Conservation (phyloP, 148 eudicot species). For the Camellia japonica region DNA sequence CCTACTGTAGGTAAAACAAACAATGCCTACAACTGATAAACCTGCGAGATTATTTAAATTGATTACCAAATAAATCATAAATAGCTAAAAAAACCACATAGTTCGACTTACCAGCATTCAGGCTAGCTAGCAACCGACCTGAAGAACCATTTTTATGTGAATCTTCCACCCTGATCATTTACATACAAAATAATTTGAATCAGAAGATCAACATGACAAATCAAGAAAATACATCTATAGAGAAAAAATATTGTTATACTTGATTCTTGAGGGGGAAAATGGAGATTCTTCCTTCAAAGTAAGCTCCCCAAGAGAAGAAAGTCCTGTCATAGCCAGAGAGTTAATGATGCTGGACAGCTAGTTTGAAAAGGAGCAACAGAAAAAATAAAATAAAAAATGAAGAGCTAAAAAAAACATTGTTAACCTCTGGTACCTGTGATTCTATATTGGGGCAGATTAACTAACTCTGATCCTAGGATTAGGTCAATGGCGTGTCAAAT, state of each 20-base stretch:
- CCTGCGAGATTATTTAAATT: neutral
- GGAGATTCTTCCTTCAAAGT: slow-evolving; percentile 48
- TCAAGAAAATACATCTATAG: slow-evolving; percentile 5
- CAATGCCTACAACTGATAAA: neutral
- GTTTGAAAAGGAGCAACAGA: too few species aligned
- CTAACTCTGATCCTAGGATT: too few species aligned
- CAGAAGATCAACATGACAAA: slow-evolving; percentile 12
- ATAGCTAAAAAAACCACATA: neutral
- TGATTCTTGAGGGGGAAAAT: slow-evolving; percentile 59
- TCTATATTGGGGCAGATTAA: too few species aligned
- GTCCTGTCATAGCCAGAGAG: slow-evolving; percentile 29
- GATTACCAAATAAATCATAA: neutral
- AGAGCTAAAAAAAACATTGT: too few species aligned
- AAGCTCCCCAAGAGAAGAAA: slow-evolving; percentile 41
- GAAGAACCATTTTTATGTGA: slow-evolving; percentile 49
- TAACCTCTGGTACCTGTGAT: too few species aligned
- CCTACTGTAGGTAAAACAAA: neutral
- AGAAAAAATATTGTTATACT: slow-evolving; percentile 29
- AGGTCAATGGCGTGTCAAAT: too few species aligned
- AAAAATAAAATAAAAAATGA: too few species aligned
- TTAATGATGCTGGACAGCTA: too few species aligned
- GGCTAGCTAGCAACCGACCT: slow-evolving; percentile 40
- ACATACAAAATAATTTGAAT: slow-evolving; percentile 14
- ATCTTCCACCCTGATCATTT: slow-evolving; percentile 44
- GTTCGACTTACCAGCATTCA: slow-evolving; percentile 34